Percentiles rank a stretch among this genome's conserved stretches.
These are phyloP conservation scores for Jackrogersella multiformis DNA, from an alignment of 495 filamentous ascomycete species.

Conservation along the genomic window DNA sequence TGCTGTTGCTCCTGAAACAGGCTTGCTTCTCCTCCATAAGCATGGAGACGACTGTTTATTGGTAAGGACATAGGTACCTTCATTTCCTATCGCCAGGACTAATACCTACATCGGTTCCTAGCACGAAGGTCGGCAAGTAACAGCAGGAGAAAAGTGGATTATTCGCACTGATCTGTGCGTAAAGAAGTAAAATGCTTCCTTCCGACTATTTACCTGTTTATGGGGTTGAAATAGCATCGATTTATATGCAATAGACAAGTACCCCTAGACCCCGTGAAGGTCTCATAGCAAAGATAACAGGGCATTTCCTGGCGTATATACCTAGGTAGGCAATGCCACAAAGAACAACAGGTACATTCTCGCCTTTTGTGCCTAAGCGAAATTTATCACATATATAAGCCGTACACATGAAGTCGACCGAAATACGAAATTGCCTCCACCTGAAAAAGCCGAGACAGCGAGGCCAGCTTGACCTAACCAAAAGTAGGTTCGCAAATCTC, in stretches of 20 bases:
- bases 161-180: conserved; percentile 88
- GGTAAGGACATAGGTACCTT: conserved; percentile 41
- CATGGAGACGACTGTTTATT: conserved; percentile 91
- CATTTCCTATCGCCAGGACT: neutral
- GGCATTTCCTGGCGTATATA: no score
- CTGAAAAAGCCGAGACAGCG: neutral
- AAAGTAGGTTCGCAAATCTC: neutral
- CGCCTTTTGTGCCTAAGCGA: neutral
- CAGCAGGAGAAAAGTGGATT: conserved; percentile 90
- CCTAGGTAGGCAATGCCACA: no score
- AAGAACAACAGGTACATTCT: neutral
- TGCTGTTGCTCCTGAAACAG: conserved; percentile 75
- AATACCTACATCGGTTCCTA: conserved; percentile 19
- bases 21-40: conserved; percentile 85
- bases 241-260: no score
- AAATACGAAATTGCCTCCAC: neutral
- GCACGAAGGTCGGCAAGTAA: conserved; percentile 86
- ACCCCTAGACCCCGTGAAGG: no score
- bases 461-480: neutral
- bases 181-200: conserved; percentile 40
- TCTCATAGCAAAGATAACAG: conserved; percentile 33
- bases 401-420: neutral
- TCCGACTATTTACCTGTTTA: no score
- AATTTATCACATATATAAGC: conserved; percentile 1
- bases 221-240: no score